These are phyloP conservation scores for Fusarium sp. DNA, from an alignment of 2,329 filamentous ascomycete species.

Conservation along the genomic window DNA sequence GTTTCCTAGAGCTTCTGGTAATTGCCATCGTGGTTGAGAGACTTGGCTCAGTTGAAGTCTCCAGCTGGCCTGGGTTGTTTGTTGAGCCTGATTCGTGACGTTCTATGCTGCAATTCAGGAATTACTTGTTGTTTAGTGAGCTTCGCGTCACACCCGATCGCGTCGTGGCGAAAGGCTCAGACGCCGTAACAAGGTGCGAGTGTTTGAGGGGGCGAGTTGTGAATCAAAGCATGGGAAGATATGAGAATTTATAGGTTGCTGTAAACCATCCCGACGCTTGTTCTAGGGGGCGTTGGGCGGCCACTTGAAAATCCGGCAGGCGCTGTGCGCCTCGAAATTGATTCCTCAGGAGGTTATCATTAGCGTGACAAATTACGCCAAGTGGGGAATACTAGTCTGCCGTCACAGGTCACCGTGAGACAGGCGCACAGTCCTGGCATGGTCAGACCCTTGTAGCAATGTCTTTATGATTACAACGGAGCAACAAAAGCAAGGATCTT, in stretches of 20 bases:
- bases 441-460: neutral
- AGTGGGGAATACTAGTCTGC: neutral
- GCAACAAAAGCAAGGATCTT: too few relatives aligned
- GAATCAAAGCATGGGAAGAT: neutral
- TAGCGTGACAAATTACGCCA: neutral
- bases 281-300: neutral
- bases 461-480: too few relatives aligned
- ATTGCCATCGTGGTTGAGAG: neutral
- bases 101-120: neutral
- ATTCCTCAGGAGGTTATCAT: neutral
- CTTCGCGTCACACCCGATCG: neutral
- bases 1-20: neutral
- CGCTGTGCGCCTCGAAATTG: neutral
- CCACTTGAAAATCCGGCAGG: neutral
- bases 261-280: neutral
- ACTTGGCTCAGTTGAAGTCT: neutral
- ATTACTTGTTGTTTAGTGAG: neutral
- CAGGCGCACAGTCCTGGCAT: neutral
- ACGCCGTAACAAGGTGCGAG: neutral
- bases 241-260: neutral
- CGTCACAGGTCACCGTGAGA: neutral
- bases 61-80: neutral
- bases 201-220: neutral
- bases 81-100: neutral
- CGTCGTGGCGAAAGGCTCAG: neutral